Evolutionary conservation across 2,329 filamentous ascomycete species (phyloP), one percentile per base, ranked within the genome.

Genomic region (Dactylellina haptotyla): DNA sequence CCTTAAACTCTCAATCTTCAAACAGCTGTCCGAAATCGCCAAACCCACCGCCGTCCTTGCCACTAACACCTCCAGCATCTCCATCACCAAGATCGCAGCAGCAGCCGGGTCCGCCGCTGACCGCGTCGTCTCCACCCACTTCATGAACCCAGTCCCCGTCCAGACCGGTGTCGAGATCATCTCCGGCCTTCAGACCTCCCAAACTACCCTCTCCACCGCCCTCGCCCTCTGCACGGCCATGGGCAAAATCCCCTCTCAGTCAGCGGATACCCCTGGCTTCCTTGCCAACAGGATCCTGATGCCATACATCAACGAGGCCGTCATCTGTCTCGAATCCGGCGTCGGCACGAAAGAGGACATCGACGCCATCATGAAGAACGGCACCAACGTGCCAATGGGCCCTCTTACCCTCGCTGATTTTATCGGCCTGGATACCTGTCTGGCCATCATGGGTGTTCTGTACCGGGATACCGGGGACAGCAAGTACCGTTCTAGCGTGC

Each of bases 111-210:
- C 88, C 25, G 84, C 85, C 64, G 90, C 89, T 41, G 90, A 92
- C 45, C 90, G 95, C 51, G 95, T 99, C 8, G 88, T 99, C 63
- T 92, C 92, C 57, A 98, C 95, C 14, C 95, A 99, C 82, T 99
- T 99, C 83, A 99, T 99, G 95, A 99, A 99, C 84, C 95, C 95
- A 0, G 95, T 99, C 0, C 95, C 95, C 1, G 84, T 99, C 30
- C 95, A 98, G 80, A 97, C 97, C 82, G 95, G 95, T 58, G 95
- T 99, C 3, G 95, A 99, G 83, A 97, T 99, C 79, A 98, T 99
- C 80, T 89, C 91, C 57, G 95, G 93, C 28, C 85, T 99, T 28
- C 95, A 99, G 82, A 99, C 95, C 1, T 95, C 91, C 69, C 83
- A 88, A 77, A 86, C 87, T 74, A 98, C 95, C 0, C 83, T 97